phyloP scores from a whole-genome alignment of 345 rosid species.

The Corymbia maculata region DNA sequence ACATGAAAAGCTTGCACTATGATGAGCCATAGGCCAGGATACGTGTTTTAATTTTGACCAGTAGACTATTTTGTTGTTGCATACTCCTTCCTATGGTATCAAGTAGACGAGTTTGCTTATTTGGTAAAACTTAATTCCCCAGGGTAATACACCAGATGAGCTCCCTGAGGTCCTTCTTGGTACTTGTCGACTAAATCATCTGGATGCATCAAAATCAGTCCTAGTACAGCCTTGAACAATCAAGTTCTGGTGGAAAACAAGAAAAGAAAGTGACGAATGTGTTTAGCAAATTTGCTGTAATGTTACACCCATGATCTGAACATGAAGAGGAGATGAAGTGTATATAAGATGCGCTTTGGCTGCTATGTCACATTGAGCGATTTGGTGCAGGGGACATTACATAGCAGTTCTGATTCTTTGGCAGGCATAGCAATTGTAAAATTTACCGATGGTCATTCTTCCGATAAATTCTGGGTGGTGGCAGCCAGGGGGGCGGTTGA shows the following conservation, averaged over 20 bases:
- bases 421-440: not conserved
- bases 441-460: not conserved
- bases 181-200: conserved; percentile 66
- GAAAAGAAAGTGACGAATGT: not conserved
- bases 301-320: not conserved
- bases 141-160: conserved; percentile 86
- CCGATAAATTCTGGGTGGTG: not conserved
- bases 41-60: not conserved
- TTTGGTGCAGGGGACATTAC: not conserved
- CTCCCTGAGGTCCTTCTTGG: conserved; percentile 83
- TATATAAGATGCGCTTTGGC: not conserved
- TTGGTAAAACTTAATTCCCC: not conserved
- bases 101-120: not conserved
- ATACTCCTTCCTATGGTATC: not conserved
- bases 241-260: not conserved
- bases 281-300: not conserved
- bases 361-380: not conserved
- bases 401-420: not conserved
- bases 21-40: not conserved
- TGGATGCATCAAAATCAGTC: conserved; percentile 55
- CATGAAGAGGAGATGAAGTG: not conserved
- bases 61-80: not conserved
- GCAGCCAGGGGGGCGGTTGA: not conserved
- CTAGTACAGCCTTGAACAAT: conserved; percentile 14
- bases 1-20: not conserved